Percentiles rank a stretch among this genome's conserved stretches.
phyloP scores from a whole-genome alignment of 305 asterid genomes.

The Fraxinus albicans region DNA sequence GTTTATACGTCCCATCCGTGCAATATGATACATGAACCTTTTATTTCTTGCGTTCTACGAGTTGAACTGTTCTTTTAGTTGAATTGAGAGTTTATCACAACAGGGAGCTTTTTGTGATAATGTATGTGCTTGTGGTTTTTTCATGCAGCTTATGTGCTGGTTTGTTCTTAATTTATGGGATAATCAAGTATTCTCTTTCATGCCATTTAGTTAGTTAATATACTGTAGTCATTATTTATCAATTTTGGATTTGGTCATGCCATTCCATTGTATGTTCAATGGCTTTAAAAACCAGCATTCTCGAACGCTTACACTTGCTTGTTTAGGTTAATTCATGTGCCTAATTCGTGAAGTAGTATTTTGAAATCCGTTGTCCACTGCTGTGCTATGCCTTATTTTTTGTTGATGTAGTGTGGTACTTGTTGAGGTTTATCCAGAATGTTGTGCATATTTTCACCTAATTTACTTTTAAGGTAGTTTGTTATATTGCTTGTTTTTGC shows the following conservation, averaged over 20 bases:
- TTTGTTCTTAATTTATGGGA: conserved; percentile 1
- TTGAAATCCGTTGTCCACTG: background rate
- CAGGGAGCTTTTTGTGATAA: background rate
- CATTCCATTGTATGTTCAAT: conserved; percentile 4
- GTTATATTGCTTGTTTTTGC: conserved; percentile 12
- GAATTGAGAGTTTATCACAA: background rate
- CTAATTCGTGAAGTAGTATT: background rate
- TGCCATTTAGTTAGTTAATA: background rate
- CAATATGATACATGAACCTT: conserved; percentile 16
- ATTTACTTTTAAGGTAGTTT: conserved; percentile 8
- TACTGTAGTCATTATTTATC: background rate
- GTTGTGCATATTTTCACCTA: conserved; percentile 3
- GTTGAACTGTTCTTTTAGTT: conserved; percentile 16
- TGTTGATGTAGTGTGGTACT: background rate
- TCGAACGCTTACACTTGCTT: background rate
- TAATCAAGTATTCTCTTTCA: background rate
- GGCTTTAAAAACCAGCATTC: background rate
- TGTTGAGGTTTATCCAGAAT: conserved; percentile 10
- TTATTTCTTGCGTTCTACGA: conserved; percentile 20
- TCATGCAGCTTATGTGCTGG: background rate
- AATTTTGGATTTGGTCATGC: background rate
- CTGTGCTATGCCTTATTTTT: background rate
- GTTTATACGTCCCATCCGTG: conserved; percentile 3
- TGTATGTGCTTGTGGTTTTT: background rate
- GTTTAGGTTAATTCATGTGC: background rate